phyloP scores from a whole-genome alignment of 352 stramenopile species.

The Globisporangium mamillatum region DNA sequence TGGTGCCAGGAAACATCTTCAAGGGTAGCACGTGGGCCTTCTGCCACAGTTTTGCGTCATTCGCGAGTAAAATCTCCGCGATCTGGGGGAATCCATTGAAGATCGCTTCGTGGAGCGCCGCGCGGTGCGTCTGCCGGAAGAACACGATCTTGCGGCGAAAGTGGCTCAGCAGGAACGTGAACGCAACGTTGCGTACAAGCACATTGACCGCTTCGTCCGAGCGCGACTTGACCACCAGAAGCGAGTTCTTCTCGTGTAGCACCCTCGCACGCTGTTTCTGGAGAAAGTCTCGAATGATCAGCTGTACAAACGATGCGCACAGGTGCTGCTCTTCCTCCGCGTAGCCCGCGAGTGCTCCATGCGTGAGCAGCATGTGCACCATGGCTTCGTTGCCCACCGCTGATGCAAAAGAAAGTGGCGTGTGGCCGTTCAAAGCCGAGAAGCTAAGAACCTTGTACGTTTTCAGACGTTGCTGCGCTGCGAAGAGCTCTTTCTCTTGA shows the following conservation, averaged over 20 bases:
- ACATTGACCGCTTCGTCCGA: conserved; percentile 48
- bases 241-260: conserved; percentile 1
- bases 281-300: conserved; percentile 48
- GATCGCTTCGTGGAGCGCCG: conserved; percentile 67
- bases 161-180: conserved; percentile 59
- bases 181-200: conserved; percentile 57
- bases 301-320: conserved; percentile 65
- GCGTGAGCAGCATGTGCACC: conserved; percentile 62
- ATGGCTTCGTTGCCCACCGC: conserved; percentile 73
- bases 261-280: conserved; percentile 25
- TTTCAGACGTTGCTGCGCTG: conserved; percentile 43
- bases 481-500: conserved; percentile 37
- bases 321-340: conserved; percentile 46
- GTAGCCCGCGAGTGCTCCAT: conserved; percentile 47
- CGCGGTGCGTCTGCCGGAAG: conserved; percentile 61
- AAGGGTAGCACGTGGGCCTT: conserved; percentile 57
- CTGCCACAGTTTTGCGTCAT: conserved; percentile 54
- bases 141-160: conserved; percentile 41
- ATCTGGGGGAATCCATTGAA: conserved; percentile 66
- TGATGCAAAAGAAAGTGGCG: conserved; percentile 61
- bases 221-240: conserved; percentile 17
- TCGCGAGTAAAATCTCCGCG: conserved; percentile 43
- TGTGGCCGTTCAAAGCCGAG: conserved; percentile 64
- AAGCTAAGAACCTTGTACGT: conserved; percentile 53
- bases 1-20: conserved; percentile 36